Evolutionary conservation across 1,139 yeast species (phyloP).

Genomic region (Candida anutae): DNA sequence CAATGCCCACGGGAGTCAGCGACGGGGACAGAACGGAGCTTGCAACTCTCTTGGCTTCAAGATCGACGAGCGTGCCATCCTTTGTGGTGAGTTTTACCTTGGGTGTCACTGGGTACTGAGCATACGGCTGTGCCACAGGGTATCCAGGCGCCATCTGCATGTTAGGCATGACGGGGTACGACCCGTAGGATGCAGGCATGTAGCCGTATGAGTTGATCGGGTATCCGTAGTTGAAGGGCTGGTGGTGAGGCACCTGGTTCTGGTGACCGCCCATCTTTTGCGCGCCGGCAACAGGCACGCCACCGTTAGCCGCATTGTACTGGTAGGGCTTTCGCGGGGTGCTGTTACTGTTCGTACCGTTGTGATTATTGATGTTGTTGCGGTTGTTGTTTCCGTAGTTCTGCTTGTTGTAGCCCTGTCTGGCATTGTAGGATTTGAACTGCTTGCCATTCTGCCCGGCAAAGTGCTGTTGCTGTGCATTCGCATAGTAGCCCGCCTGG

Average conservation of each 20-base stretch:
- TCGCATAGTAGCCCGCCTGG: not conserved
- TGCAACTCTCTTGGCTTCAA: constrained; percentile 30
- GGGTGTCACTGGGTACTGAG: constrained; percentile 8
- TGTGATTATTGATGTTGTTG: constrained; percentile 5
- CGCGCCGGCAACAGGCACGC: not conserved
- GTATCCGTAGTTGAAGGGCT: constrained; percentile 8
- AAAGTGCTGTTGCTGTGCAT: constrained; percentile 1
- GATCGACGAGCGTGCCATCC: constrained; percentile 41
- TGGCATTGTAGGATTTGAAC: constrained; percentile 6
- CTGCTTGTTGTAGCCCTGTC: constrained; percentile 6
- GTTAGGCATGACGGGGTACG: constrained; percentile 9
- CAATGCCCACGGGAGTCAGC: constrained; percentile 6
- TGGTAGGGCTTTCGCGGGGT: constrained; percentile 3
- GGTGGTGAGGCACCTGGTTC: not conserved
- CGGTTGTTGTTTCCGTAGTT: constrained; percentile 4
- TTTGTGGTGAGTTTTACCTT: constrained; percentile 36
- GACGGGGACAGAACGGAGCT: constrained; percentile 12
- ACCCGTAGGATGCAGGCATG: constrained; percentile 9
- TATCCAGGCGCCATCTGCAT: constrained; percentile 11
- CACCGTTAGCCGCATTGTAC: not conserved
- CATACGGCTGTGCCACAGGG: constrained; percentile 9
- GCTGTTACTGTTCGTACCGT: too few species aligned
- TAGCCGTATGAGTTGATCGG: constrained; percentile 6
- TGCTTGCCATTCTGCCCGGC: constrained; percentile 8
- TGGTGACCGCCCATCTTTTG: not conserved